A percentile compares a stretch with the other conserved stretches of the same genome.
Conservation (phyloP, 805 yeast genomes). For the Hermanozyma aechmeae region DNA sequence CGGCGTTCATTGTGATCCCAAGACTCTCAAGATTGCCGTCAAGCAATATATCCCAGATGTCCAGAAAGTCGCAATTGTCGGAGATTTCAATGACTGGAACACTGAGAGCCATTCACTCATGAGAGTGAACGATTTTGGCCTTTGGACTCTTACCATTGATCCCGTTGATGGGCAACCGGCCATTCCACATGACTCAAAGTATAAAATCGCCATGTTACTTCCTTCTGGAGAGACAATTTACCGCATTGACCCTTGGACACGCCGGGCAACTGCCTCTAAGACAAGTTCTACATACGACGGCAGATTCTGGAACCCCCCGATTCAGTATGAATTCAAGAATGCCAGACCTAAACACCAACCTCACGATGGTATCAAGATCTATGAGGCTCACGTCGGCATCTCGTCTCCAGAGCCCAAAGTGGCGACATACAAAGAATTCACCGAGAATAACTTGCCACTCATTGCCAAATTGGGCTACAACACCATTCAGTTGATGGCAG, state of each 20-base stretch:
- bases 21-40: slow-evolving; percentile 47
- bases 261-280: slow-evolving; percentile 67
- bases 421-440: slow-evolving; percentile 81
- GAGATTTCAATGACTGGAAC: slow-evolving; percentile 89
- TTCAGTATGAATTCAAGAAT: slow-evolving; percentile 49
- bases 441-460: slow-evolving; percentile 70
- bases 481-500: slow-evolving; percentile 92
- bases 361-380: slow-evolving; percentile 52
- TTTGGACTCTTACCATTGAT: slow-evolving; percentile 55
- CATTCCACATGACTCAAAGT: slow-evolving; percentile 73
- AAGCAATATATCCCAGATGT: slow-evolving; percentile 94
- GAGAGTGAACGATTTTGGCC: slow-evolving; percentile 56
- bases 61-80: slow-evolving; percentile 61
- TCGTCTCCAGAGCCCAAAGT: slow-evolving; percentile 83
- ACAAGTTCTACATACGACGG: slow-evolving; percentile 62
- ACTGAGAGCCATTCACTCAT: slow-evolving; percentile 43
- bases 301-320: slow-evolving; percentile 80
- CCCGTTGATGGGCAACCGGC: slow-evolving; percentile 49
- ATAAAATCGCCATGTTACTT: slow-evolving; percentile 58
- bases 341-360: slow-evolving; percentile 45
- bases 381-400: slow-evolving; percentile 94
- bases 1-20: slow-evolving; percentile 61
- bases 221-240: slow-evolving; percentile 66
- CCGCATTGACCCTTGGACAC: slow-evolving; percentile 84
- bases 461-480: slow-evolving; percentile 83